Evolutionary conservation across 108 stramenopile genomes (phyloP), one percentile per base, ranked within the genome.

Genomic region (Pseudonitzschia pungens): DNA sequence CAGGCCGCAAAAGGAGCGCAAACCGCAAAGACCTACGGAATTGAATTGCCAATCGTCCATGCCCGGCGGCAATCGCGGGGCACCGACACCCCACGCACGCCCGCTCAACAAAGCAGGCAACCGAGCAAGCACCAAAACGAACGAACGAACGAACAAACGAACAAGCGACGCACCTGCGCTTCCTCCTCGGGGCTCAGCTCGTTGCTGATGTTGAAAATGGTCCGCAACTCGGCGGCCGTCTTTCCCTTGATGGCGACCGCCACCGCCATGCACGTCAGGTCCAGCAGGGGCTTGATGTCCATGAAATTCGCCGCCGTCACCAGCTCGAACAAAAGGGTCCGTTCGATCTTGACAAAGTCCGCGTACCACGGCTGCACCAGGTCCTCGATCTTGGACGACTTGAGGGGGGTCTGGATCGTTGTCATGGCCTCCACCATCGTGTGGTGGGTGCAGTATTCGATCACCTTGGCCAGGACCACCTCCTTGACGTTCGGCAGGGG

Each of bases 341-440:
- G 74, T 56, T 90, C 89, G 43, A 94, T 81, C 24, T 87, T 72
- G 42, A 97, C 95, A 72, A 96, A 99, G 33, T 91, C 85, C 0
- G 97, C 97, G 80, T 99, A 99, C 98, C 97, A 99, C 69, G 74
- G 84, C 78, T 98, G 96, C 26, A 99, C 99, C 44, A 99, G 86
- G 59, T 97, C 95, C 65, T 89, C 65, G 71, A 99, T 92, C 64
- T 91, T 92, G 24, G 80, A 79, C 45, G 90, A 93, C 80, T 95
- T 93, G 24, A 99, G 83, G 0, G 99, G 99, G 69, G 98, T 99
- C 54, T 96, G 93, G 67, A 99, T 99, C 48, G 95, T 87, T 33
- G 87, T 90, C 98, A 99, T 97, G 65, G 90, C 81, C 65, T 97
- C 94, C 43, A 76, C 80, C 44, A 84, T 87, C 0, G 24, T 29